phyloP scores from a whole-genome alignment of 2,329 filamentous ascomycete genomes.

The Xylariaceae sp. region DNA sequence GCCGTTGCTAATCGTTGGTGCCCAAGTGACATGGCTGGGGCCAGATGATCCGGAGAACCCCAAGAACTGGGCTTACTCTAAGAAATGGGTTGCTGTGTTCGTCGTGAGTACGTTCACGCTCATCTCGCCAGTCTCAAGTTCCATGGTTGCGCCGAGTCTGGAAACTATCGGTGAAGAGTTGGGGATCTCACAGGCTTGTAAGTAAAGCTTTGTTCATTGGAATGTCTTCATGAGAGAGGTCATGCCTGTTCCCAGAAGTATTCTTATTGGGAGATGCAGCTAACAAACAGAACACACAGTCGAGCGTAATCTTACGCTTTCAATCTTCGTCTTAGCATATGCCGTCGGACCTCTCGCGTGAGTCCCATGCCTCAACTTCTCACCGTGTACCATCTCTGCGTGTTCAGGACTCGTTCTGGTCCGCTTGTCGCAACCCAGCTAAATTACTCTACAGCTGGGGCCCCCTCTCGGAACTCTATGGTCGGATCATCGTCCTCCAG shows the following conservation, averaged over 20 bases:
- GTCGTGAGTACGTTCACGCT: slow-evolving; percentile 55
- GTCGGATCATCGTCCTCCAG: slow-evolving; percentile 50
- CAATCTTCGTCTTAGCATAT: slow-evolving; percentile 51
- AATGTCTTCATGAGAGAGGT: too few species aligned
- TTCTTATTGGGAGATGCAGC: too few species aligned
- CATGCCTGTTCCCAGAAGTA: too few species aligned
- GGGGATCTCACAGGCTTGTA: slow-evolving; percentile 38
- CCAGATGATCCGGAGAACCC: slow-evolving; percentile 48
- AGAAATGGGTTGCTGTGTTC: slow-evolving; percentile 54
- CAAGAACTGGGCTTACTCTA: slow-evolving; percentile 50
- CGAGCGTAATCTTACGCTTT: slow-evolving; percentile 37
- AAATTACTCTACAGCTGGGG: slow-evolving; percentile 37
- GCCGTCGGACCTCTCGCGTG: slow-evolving; percentile 46
- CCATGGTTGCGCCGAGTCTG: slow-evolving; percentile 51
- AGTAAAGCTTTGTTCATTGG: too few species aligned
- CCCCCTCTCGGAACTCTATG: slow-evolving; percentile 52
- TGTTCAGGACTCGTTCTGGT: too few species aligned
- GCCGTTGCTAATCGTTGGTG: too few species aligned
- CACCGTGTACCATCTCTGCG: too few species aligned
- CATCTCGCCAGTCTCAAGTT: slow-evolving; percentile 56
- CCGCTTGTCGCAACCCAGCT: too few species aligned
- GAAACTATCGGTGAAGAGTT: slow-evolving; percentile 49
- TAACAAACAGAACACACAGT: slow-evolving; percentile 17
- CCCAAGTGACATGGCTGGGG: slow-evolving; percentile 48
- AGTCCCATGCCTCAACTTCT: too few species aligned